Evolutionary conservation across 2,329 filamentous ascomycete genomes (phyloP), one percentile per base, ranked within the genome.

Genomic region (Helminthosporium solani): DNA sequence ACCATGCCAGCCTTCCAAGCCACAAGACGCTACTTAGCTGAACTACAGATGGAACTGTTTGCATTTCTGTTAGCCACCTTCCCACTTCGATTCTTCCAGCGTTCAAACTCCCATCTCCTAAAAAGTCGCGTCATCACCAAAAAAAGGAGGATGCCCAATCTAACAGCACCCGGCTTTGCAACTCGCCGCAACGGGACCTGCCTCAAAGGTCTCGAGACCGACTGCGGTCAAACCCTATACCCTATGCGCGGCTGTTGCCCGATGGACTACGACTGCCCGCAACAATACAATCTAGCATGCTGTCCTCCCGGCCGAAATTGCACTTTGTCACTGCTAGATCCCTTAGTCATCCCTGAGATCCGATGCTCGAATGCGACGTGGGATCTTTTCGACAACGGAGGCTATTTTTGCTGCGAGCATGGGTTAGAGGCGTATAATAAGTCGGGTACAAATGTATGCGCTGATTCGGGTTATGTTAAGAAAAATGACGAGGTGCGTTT

Each of bases 331-430:
- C 19, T 46, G 7, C 11, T 47, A 2, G 15, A 25, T 18, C 28
- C 28, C 5, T 31, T 15, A 35, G 15, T 35, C 3, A 31, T 19
- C 8, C 18, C 44, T 2, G 7, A 39, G 12, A 41, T 45, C 1
- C 16, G 19, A 25, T 53, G 51, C 20, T 33, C 51, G 16, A 53
- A 50, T 30, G 35, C 44, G 14, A 50, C 47, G 23, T 53, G 51
- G 51, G 47, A 53, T 18, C 3, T 53, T 3, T 53, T 46, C 27
- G 45, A 50, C n/a, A 53, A 50, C 30, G 36, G 42, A 6, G 51
- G 47, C 1, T 50, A 44, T 20, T 53, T 50, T 33, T 53, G 51
- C 40, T 53, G 51, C 36, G 42, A 48, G 21, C 39, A 40, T 23
- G 47, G 47, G 7, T 16, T 46, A 18, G 12, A 15, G 5, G 51